Percentiles rank a stretch among this genome's conserved stretches.
Conservation (phyloP, 306 rosid species). For the Ormosia semicastrata region DNA sequence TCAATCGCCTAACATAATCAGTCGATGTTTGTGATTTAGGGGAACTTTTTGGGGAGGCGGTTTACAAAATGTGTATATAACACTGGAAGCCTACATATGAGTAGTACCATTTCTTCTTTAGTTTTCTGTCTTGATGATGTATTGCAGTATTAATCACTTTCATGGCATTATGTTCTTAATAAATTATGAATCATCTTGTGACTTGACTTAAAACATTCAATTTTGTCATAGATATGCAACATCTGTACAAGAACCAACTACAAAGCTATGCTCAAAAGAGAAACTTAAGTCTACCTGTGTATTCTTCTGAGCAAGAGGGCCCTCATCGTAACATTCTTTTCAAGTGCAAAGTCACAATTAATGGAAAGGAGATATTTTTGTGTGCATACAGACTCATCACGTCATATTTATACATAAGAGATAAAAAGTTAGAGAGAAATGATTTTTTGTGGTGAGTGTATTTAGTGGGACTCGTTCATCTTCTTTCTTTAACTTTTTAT, state of each 20-base stretch:
- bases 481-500: no score
- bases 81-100: not conserved
- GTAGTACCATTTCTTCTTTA: not conserved
- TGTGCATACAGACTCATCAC: no score
- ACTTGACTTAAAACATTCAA: not conserved
- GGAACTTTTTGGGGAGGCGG: not conserved
- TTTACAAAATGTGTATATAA: not conserved
- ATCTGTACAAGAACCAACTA: slow-evolving; percentile 66
- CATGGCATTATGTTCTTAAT: not conserved
- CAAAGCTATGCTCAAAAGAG: slow-evolving; percentile 68
- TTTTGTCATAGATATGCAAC: slow-evolving; percentile 43
- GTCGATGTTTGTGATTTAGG: not conserved
- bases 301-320: slow-evolving; percentile 73
- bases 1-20: not conserved
- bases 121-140: not conserved
- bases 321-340: slow-evolving; percentile 73
- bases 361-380: not conserved
- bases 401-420: no score
- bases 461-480: no score
- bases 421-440: no score
- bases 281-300: slow-evolving; percentile 51
- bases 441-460: no score
- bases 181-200: no score
- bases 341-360: slow-evolving; percentile 64
- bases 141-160: no score